Percentiles rank a stretch among this genome's conserved stretches.
Evolutionary conservation across 78 protist species (phyloP).

Genomic region (Dictyostelium intermedium): DNA sequence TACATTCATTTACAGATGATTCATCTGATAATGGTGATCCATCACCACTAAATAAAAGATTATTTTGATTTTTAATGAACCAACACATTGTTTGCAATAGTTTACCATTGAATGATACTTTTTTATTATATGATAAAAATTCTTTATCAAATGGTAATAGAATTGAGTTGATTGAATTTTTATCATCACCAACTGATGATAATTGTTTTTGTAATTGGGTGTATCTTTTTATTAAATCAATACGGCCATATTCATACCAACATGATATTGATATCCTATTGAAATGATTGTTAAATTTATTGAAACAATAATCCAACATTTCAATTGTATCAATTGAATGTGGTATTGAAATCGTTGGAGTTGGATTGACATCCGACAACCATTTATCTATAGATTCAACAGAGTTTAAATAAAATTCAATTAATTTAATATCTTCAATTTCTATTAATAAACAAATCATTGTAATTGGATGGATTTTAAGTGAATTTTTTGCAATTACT

Average conservation of each 20-base stretch:
- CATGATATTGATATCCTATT: background rate
- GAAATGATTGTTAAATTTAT: background rate
- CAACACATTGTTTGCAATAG: background rate
- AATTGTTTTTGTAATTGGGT: background rate
- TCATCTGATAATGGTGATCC: background rate
- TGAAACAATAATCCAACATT: background rate
- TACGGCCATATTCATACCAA: background rate
- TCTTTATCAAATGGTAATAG: background rate
- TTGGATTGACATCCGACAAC: background rate
- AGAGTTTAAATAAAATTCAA: background rate
- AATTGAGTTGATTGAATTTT: background rate
- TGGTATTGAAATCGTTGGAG: background rate
- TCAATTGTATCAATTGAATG: background rate
- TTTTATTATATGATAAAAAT: background rate
- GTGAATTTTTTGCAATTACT: background rate
- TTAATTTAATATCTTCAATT: background rate
- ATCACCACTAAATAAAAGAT: background rate
- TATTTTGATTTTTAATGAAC: background rate
- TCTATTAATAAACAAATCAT: background rate
- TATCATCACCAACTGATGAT: too few relatives aligned
- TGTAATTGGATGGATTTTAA: background rate
- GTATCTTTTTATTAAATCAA: background rate
- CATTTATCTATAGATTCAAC: background rate
- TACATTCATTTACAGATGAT: background rate
- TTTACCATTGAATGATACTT: background rate